A percentile compares a stretch with the other conserved stretches of the same genome.
These are phyloP conservation scores for Clitopilus hobsonii DNA, from an alignment of 768 basidiomycete species.

Conservation along the genomic window DNA sequence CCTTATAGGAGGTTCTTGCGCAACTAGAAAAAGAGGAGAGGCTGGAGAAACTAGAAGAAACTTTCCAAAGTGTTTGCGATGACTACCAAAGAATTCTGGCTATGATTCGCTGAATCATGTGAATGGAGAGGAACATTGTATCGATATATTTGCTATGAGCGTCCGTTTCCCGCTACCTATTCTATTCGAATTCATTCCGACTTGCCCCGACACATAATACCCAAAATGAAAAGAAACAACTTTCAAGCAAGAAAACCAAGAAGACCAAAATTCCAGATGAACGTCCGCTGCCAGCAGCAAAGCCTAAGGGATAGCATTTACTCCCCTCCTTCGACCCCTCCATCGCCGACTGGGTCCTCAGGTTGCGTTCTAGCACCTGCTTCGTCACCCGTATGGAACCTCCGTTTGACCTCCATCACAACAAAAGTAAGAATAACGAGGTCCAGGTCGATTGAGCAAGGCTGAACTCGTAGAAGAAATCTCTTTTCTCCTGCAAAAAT, in stretches of 20 bases:
- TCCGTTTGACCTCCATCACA: slow-evolving; percentile 51
- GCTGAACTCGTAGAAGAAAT: slow-evolving; percentile 40
- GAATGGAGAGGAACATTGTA: too few species aligned
- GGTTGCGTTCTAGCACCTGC: slow-evolving; percentile 20
- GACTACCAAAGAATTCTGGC: slow-evolving; percentile 82
- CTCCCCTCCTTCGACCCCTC: slow-evolving; percentile 17
- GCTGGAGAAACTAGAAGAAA: slow-evolving; percentile 87
- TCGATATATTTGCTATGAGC: too few species aligned
- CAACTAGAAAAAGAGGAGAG: slow-evolving; percentile 87
- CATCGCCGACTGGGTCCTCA: slow-evolving; percentile 35
- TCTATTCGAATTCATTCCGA: too few species aligned
- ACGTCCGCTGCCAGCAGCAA: too few species aligned
- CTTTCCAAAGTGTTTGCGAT: slow-evolving; percentile 79
- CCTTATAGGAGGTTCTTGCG: slow-evolving; percentile 71
- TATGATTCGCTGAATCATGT: slow-evolving; percentile 30
- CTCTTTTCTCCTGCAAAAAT: slow-evolving; percentile 44
- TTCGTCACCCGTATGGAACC: slow-evolving; percentile 32
- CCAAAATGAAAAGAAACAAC: too few species aligned
- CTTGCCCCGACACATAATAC: not conserved
- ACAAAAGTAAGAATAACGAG: slow-evolving; percentile 50
- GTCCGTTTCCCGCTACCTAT: too few species aligned
- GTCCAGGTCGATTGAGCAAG: slow-evolving; percentile 42
- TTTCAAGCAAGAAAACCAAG: too few species aligned
- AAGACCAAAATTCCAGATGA: too few species aligned
- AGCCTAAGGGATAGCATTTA: too few species aligned